These are phyloP conservation scores for Huntiella savannae DNA, from an alignment of 2,329 filamentous ascomycete genomes.

Conservation along the genomic window DNA sequence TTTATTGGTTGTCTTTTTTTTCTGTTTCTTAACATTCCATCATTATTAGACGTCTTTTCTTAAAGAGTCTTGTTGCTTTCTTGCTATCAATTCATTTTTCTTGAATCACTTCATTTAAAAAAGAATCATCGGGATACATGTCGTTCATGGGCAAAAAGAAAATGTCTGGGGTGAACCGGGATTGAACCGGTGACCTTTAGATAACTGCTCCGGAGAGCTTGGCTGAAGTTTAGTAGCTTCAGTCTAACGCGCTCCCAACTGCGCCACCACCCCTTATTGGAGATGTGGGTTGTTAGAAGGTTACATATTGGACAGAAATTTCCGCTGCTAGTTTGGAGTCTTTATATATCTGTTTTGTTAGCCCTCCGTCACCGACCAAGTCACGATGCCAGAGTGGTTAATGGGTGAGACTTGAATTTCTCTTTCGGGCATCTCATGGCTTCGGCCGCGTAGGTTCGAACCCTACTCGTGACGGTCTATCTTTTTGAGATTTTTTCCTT, in stretches of 20 bases:
- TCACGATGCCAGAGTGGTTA: conserved; percentile 12
- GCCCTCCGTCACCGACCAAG: not conserved
- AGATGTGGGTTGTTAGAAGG: not conserved
- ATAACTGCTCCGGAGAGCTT: conserved; percentile 1
- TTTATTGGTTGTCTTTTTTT: not conserved
- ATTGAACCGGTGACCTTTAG: conserved; percentile 11
- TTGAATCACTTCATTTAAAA: not conserved
- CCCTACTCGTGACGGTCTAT: conserved; percentile 11
- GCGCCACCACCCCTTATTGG: not conserved
- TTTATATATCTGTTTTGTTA: not conserved
- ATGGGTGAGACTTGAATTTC: conserved; percentile 12
- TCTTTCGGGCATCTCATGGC: conserved; percentile 12
- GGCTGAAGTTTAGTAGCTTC: conserved; percentile 1
- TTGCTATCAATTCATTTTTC: not conserved
- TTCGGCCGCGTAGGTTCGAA: conserved; percentile 12
- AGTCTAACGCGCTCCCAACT: conserved; percentile 6
- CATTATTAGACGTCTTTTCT: not conserved
- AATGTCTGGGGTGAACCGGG: conserved; percentile 7
- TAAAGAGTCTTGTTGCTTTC: not conserved
- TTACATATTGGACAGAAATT: not conserved
- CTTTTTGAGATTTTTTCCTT: not conserved
- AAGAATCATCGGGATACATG: not conserved
- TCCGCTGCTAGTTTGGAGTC: not conserved
- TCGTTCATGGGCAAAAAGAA: not conserved
- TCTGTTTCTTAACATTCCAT: not conserved